A percentile compares a stretch with the other conserved stretches of the same genome.
These are phyloP conservation scores for Globisporangium emineosum DNA, from an alignment of 352 stramenopile genomes.

Conservation along the genomic window DNA sequence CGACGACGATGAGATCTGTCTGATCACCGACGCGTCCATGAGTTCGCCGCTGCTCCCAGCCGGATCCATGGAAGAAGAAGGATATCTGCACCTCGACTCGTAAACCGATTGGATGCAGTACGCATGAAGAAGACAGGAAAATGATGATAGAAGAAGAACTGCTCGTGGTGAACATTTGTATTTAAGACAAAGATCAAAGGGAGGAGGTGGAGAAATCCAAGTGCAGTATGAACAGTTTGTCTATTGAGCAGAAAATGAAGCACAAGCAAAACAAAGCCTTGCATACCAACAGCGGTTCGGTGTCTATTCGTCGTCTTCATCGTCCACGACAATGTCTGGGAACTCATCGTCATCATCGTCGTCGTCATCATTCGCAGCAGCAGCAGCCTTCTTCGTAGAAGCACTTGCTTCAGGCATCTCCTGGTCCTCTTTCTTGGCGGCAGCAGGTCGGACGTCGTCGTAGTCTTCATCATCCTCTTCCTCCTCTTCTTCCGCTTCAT, in stretches of 20 bases:
- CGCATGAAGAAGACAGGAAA: no score
- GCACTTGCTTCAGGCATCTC: neutral
- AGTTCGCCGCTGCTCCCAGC: slow-evolving; percentile 51
- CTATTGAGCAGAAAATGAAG: neutral
- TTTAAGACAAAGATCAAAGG: slow-evolving; percentile 11
- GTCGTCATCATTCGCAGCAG: slow-evolving; percentile 19
- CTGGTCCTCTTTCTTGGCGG: neutral
- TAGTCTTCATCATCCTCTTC: slow-evolving; percentile 23
- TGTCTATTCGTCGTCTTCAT: slow-evolving; percentile 51
- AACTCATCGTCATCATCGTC: slow-evolving; percentile 74
- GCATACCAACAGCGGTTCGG: no score
- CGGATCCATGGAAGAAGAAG: slow-evolving; percentile 42
- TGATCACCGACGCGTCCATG: slow-evolving; percentile 66
- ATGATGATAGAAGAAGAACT: neutral
- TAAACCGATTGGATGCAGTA: no score
- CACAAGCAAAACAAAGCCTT: neutral
- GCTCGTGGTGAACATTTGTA: neutral
- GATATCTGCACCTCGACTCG: slow-evolving; percentile 50
- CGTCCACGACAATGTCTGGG: slow-evolving; percentile 77
- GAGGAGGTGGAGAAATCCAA: no score
- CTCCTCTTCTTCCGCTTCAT: slow-evolving; percentile 24
- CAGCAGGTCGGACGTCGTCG: slow-evolving; percentile 12
- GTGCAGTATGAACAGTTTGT: neutral
- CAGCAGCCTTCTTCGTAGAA: neutral
- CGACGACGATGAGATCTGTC: slow-evolving; percentile 48